Conservation (phyloP, 2,329 filamentous ascomycete species). For the Teratosphaeria epicoccoides region DNA sequence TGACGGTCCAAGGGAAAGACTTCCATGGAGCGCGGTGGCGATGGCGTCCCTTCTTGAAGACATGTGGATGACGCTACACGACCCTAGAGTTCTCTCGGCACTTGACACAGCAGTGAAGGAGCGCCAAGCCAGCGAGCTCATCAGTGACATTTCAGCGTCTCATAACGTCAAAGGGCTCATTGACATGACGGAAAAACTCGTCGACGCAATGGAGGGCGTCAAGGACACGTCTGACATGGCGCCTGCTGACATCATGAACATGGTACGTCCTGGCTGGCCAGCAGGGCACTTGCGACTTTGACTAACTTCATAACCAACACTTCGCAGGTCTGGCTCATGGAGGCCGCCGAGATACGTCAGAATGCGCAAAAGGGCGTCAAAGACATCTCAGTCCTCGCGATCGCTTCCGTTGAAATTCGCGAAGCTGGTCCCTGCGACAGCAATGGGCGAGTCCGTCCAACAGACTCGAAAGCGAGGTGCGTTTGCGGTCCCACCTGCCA, state of each 20-base stretch:
- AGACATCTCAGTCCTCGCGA: neutral
- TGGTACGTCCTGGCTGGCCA: too few relatives aligned
- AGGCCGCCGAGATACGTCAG: constrained; percentile 5
- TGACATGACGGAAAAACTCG: neutral
- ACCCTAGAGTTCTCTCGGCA: constrained; percentile 7
- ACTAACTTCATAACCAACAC: too few relatives aligned
- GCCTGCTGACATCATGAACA: constrained; percentile 1
- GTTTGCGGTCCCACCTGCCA: neutral
- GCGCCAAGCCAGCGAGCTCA: neutral
- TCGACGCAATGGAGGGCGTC: constrained; percentile 2
- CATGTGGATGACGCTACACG: constrained; percentile 11
- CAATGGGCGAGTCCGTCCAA: neutral
- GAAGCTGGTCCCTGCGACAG: neutral
- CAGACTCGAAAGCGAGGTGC: neutral
- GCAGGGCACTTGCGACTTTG: too few relatives aligned
- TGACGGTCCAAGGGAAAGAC: neutral
- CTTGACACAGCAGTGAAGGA: constrained; percentile 13
- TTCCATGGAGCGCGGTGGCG: constrained; percentile 7
- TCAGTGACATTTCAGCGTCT: neutral
- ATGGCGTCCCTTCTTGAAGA: constrained; percentile 14
- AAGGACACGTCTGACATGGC: constrained; percentile 5
- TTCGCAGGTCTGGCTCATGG: constrained; percentile 5
- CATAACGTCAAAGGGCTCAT: neutral
- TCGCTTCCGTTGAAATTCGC: neutral
- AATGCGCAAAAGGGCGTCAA: neutral